phyloP scores from a whole-genome alignment of 2,329 filamentous ascomycete genomes.

The Cladophialophora psammophila region DNA sequence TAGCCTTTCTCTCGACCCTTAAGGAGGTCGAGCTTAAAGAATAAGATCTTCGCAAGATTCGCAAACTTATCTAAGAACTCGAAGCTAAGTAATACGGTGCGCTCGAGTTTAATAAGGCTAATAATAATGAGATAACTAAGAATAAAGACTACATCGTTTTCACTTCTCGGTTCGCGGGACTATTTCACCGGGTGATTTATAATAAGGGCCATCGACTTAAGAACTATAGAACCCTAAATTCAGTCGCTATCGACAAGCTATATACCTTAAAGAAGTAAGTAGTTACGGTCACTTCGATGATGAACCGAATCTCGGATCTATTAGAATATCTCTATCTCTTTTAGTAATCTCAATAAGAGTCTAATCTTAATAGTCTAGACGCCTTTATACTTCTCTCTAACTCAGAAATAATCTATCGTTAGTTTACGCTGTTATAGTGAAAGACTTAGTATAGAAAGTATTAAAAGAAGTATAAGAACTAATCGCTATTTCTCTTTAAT shows the following conservation, averaged over 20 bases:
- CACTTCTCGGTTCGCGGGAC: not conserved
- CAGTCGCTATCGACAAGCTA: not conserved
- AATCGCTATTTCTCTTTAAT: not conserved
- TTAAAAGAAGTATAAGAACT: not conserved
- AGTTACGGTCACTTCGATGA: not conserved
- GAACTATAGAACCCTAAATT: not conserved
- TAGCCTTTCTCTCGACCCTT: too few species aligned
- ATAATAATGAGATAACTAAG: too few species aligned
- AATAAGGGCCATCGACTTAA: not conserved
- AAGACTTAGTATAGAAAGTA: not conserved
- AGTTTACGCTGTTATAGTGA: not conserved
- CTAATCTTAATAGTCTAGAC: not conserved
- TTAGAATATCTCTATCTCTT: not conserved
- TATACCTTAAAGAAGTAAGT: not conserved
- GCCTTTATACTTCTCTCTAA: not conserved
- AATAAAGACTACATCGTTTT: not conserved
- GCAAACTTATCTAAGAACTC: too few species aligned
- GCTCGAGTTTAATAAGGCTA: too few species aligned
- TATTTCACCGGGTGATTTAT: not conserved
- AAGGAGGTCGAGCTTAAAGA: too few species aligned
- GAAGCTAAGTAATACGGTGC: too few species aligned
- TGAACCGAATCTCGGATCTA: not conserved
- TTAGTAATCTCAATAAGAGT: not conserved
- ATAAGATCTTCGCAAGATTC: too few species aligned
- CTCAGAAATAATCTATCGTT: not conserved